These are phyloP conservation scores for Aspergillus bertholletiae DNA, from an alignment of 495 filamentous ascomycete species.

Conservation along the genomic window DNA sequence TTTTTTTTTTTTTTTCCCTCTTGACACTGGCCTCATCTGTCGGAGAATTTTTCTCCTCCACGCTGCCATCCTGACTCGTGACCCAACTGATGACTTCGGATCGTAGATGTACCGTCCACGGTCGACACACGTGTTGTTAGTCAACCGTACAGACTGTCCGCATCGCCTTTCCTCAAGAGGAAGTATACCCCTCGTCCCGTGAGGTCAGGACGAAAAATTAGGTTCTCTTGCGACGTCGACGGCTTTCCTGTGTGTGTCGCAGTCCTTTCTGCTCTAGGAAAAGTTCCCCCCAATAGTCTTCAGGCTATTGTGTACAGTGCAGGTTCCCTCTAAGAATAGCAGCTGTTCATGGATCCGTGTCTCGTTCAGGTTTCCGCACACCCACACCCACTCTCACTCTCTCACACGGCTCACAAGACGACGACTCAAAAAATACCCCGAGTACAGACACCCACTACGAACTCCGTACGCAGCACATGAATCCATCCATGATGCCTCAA, in stretches of 20 bases:
- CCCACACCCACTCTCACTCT: neutral
- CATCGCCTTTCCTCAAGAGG: neutral
- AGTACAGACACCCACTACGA: neutral
- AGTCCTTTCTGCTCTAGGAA: neutral
- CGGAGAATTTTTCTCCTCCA: neutral
- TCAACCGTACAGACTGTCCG: no score
- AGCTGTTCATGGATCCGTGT: no score
- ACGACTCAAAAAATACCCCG: neutral
- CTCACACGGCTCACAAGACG: neutral
- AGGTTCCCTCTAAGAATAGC: neutral
- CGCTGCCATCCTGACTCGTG: slow-evolving; percentile 2
- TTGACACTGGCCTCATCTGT: neutral
- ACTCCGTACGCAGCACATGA: no score
- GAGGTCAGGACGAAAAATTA: no score
- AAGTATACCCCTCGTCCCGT: neutral
- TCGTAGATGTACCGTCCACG: neutral
- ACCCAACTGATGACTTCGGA: neutral
- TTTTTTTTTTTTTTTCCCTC: no score
- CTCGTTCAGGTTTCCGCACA: no score
- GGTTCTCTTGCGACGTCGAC: no score
- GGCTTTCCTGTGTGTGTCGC: neutral
- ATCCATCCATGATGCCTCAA: no score
- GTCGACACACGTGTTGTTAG: neutral
- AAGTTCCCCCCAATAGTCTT: neutral
- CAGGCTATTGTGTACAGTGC: neutral